These are phyloP conservation scores for Paracoccidioides brasiliensis DNA, from an alignment of 2,329 filamentous ascomycete species.

Conservation along the genomic window DNA sequence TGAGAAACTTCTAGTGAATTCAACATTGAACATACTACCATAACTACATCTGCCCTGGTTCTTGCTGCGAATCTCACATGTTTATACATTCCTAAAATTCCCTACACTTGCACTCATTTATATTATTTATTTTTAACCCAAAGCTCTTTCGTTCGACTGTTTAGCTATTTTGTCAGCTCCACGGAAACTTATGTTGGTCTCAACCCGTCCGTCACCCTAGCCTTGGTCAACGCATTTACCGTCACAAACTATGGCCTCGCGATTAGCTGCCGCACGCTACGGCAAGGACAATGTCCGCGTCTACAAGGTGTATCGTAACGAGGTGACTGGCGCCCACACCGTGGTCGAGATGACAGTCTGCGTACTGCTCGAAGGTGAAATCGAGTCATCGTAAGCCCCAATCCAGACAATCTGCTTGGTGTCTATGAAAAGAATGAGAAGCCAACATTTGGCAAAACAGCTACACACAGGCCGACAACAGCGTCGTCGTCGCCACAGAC, in stretches of 20 bases:
- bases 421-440: slow-evolving; percentile 2
- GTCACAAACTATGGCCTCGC: slow-evolving; percentile 6
- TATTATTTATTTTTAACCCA: too few species aligned
- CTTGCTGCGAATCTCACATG: too few species aligned
- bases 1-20: too few species aligned
- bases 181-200: neutral
- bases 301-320: slow-evolving; percentile 81
- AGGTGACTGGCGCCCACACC: slow-evolving; percentile 62
- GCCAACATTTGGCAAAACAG: slow-evolving; percentile 32
- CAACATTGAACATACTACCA: too few species aligned
- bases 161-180: neutral
- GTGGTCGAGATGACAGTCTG: slow-evolving; percentile 93
- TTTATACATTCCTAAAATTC: too few species aligned
- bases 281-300: slow-evolving; percentile 92
- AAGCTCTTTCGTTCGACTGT: too few species aligned
- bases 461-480: slow-evolving; percentile 90
- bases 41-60: too few species aligned
- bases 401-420: neutral
- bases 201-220: neutral
- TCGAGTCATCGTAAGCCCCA: slow-evolving; percentile 58
- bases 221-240: neutral
- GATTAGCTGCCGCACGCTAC: slow-evolving; percentile 35
- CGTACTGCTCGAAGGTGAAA: slow-evolving; percentile 83
- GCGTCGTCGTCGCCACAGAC: slow-evolving; percentile 88
- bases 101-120: too few species aligned